These are phyloP conservation scores for Macadamia integrifolia DNA, from an alignment of 164 flowering plant genomes.

Conservation along the genomic window DNA sequence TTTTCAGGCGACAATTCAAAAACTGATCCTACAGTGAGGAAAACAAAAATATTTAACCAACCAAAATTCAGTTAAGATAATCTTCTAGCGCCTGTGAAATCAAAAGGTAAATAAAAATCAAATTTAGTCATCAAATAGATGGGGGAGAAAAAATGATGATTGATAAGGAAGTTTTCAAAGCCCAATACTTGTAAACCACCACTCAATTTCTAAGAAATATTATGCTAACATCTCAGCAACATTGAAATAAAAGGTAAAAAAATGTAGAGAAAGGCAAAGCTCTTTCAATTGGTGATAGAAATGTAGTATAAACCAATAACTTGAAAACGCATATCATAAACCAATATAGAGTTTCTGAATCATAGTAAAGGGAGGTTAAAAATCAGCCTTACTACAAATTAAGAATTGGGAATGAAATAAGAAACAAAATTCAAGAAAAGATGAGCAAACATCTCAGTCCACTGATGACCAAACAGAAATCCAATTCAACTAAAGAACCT, in stretches of 20 bases:
- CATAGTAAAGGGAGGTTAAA: background rate
- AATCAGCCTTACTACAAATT: background rate
- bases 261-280: background rate
- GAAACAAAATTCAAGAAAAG: background rate
- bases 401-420: background rate
- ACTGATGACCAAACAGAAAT: background rate
- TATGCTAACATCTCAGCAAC: background rate
- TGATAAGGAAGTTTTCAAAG: background rate
- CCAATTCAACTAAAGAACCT: background rate
- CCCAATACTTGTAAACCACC: background rate
- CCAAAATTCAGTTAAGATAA: background rate
- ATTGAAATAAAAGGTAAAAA: background rate
- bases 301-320: background rate
- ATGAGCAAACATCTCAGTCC: background rate
- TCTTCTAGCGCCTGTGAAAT: background rate
- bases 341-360: background rate
- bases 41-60: background rate
- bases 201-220: background rate
- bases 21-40: background rate
- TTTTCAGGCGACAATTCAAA: conserved; percentile 2
- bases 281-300: background rate
- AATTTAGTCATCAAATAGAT: background rate
- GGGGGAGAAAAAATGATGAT: background rate
- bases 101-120: background rate
- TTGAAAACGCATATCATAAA: conserved; percentile 7